Conservation (phyloP, 1,284 basidiomycete genomes). For the Ustilago curta region DNA sequence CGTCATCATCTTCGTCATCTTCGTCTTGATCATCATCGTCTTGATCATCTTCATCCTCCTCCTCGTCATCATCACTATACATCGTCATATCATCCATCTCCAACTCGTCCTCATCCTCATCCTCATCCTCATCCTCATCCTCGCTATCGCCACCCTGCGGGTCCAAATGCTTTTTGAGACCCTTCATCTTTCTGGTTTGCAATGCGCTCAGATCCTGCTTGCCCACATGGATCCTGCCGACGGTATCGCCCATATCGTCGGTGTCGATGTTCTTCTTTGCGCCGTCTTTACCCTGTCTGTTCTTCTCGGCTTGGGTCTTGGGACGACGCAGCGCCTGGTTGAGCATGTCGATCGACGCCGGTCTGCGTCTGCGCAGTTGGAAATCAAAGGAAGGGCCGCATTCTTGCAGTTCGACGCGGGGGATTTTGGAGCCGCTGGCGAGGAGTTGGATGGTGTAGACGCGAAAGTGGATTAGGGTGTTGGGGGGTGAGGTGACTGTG, state of each 20-base stretch:
- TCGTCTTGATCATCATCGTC: constrained; percentile 27
- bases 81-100: constrained; percentile 55
- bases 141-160: constrained; percentile 35
- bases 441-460: constrained; percentile 84
- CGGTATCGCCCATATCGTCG: constrained; percentile 96
- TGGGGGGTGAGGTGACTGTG: constrained; percentile 71
- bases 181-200: constrained; percentile 93
- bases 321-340: constrained; percentile 84
- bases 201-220: constrained; percentile 88
- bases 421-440: constrained; percentile 72
- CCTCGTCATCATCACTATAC: constrained; percentile 29
- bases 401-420: constrained; percentile 79
- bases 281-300: constrained; percentile 77
- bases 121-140: constrained; percentile 45
- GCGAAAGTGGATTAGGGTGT: constrained; percentile 86
- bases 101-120: constrained; percentile 40
- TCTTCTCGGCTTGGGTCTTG: constrained; percentile 80
- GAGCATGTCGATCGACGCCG: constrained; percentile 82
- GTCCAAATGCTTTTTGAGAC: constrained; percentile 74
- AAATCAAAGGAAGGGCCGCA: constrained; percentile 95
- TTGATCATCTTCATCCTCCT: constrained; percentile 23
- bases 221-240: constrained; percentile 88
- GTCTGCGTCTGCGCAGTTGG: constrained; percentile 79
- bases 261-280: constrained; percentile 89
- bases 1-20: constrained; percentile 32